A percentile compares a stretch with the other conserved stretches of the same genome.
These are phyloP conservation scores for Suillus americanus DNA, from an alignment of 768 basidiomycete species.

Conservation along the genomic window DNA sequence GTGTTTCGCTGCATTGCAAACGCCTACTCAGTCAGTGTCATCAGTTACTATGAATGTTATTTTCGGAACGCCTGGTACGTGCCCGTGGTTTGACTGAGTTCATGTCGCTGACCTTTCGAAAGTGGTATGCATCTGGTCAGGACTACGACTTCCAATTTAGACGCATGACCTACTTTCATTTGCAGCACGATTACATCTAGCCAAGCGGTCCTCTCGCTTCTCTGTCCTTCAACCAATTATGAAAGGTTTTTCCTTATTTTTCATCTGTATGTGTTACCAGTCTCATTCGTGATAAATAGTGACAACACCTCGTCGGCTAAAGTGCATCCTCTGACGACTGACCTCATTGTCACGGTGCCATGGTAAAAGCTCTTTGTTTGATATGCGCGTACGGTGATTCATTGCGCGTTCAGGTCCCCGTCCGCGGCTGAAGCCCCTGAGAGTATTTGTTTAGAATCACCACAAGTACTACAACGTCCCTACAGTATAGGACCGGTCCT, in stretches of 20 bases:
- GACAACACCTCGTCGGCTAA: not conserved
- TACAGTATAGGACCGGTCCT: too few species aligned
- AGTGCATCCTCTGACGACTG: not conserved
- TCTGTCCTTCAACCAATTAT: not conserved
- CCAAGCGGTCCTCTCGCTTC: not conserved
- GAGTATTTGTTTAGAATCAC: not conserved
- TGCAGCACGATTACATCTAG: not conserved
- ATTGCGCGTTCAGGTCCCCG: not conserved
- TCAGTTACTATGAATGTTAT: not conserved
- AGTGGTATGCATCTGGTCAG: slow-evolving; percentile 3
- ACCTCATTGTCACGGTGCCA: too few species aligned
- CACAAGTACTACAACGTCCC: not conserved
- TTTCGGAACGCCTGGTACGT: not conserved
- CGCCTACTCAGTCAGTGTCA: not conserved
- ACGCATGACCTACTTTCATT: not conserved
- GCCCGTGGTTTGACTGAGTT: not conserved
- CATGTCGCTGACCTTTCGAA: not conserved
- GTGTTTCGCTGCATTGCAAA: not conserved
- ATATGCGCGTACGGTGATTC: not conserved
- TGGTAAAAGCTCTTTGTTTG: not conserved
- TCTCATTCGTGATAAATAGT: not conserved
- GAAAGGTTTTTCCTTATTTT: not conserved
- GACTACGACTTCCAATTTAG: not conserved
- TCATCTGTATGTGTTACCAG: not conserved
- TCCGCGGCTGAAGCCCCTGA: not conserved